Evolutionary conservation across 1,139 yeast genomes (phyloP).

Genomic region (Suhomyces taliae): DNA sequence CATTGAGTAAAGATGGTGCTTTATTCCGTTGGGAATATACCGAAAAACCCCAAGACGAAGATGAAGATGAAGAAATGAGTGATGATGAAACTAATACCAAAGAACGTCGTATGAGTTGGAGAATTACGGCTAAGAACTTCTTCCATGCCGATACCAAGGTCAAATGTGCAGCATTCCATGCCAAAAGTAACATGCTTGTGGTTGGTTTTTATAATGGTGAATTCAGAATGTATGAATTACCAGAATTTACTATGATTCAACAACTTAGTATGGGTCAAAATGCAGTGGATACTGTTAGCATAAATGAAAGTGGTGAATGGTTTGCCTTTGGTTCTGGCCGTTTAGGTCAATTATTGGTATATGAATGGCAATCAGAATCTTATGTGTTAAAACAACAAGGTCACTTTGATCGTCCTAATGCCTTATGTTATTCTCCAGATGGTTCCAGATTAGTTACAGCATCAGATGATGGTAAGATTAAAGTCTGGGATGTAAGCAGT

Average conservation of each 20-base stretch:
- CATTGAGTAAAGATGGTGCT: slow-evolving; percentile 94
- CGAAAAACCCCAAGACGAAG: slow-evolving; percentile 43
- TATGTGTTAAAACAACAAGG: slow-evolving; percentile 95
- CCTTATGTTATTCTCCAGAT: slow-evolving; percentile 88
- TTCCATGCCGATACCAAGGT: slow-evolving; percentile 73
- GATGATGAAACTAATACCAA: slow-evolving; percentile 15
- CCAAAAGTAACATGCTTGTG: slow-evolving; percentile 65
- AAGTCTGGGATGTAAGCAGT: slow-evolving; percentile 91
- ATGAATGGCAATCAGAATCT: slow-evolving; percentile 99
- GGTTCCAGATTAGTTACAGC: slow-evolving; percentile 93
- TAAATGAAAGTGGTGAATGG: slow-evolving; percentile 93
- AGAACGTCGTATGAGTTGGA: slow-evolving; percentile 59
- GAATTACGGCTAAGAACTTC: slow-evolving; percentile 76
- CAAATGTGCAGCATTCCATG: slow-evolving; percentile 81
- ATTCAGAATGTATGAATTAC: slow-evolving; percentile 85
- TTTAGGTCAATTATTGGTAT: slow-evolving; percentile 89
- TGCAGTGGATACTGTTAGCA: slow-evolving; percentile 76
- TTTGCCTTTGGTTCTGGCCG: slow-evolving; percentile 90
- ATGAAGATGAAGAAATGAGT: slow-evolving; percentile 34
- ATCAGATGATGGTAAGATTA: slow-evolving; percentile 94
- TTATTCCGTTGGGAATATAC: slow-evolving; percentile 88
- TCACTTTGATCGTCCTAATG: slow-evolving; percentile 87
- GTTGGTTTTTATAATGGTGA: slow-evolving; percentile 94
- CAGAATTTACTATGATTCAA: slow-evolving; percentile 72
- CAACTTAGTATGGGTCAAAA: slow-evolving; percentile 92